phyloP scores from a whole-genome alignment of 345 rosid genomes.

The Populus tremula region DNA sequence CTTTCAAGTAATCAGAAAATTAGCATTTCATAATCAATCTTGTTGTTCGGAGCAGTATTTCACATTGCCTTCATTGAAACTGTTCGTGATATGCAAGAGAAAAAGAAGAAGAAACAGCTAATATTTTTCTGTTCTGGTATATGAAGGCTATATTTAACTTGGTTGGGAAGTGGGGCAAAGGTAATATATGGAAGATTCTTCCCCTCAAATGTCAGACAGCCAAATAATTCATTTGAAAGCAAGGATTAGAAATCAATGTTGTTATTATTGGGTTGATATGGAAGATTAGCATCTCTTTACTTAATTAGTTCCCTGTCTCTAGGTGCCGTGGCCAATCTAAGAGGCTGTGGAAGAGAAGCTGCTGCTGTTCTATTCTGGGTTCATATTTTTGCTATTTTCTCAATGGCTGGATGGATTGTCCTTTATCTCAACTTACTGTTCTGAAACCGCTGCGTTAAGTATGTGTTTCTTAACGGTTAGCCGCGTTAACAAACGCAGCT shows the following conservation, averaged over 20 bases:
- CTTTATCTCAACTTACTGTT: constrained; percentile 82
- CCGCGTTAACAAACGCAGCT: too few relatives aligned
- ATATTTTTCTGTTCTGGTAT: neutral
- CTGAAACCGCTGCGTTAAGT: constrained; percentile 21
- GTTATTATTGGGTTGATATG: neutral
- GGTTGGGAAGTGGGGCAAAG: neutral
- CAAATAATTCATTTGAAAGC: neutral
- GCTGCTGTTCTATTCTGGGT: constrained; percentile 99
- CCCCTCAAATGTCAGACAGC: neutral
- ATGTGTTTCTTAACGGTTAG: too few relatives aligned
- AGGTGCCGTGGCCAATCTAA: constrained; percentile 94
- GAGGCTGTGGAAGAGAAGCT: constrained; percentile 96
- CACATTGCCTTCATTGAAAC: neutral
- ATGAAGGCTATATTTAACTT: neutral
- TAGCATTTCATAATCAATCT: neutral
- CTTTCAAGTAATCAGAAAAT: neutral
- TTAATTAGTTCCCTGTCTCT: neutral
- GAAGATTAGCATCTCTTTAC: neutral
- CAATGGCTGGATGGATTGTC: constrained; percentile 97
- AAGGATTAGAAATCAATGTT: neutral
- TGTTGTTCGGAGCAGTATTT: neutral
- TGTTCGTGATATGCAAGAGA: neutral
- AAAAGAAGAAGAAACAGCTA: neutral
- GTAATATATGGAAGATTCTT: neutral
- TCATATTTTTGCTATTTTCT: constrained; percentile 82